Percentiles rank a stretch among this genome's conserved stretches.
Evolutionary conservation across 2,329 filamentous ascomycete genomes (phyloP).

Genomic region (Aureobasidium sp.): DNA sequence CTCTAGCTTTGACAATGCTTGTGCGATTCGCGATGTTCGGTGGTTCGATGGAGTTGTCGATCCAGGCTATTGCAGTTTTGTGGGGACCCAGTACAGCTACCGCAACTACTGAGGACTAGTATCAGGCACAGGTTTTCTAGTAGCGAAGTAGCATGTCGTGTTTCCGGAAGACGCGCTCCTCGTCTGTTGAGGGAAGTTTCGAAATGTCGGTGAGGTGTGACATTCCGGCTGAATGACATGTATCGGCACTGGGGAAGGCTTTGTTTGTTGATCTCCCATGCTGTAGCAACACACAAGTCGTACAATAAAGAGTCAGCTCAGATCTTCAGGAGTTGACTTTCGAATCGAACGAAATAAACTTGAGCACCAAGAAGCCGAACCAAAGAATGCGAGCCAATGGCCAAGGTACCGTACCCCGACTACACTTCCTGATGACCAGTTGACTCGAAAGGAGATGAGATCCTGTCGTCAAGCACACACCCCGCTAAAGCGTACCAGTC

Average conservation of each 20-base stretch:
- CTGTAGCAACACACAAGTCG: neutral
- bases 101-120: neutral
- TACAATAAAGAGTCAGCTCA: neutral
- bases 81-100: neutral
- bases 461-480: neutral
- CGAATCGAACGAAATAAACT: neutral
- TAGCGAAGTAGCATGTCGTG: neutral
- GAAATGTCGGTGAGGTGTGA: slow-evolving; percentile 3
- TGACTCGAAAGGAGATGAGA: slow-evolving; percentile 1
- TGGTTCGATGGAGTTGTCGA: neutral
- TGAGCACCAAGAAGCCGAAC: neutral
- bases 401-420: neutral
- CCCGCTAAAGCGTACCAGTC: neutral
- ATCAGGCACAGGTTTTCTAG: neutral
- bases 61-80: neutral
- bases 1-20: neutral
- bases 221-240: neutral
- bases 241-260: neutral
- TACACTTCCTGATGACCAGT: neutral
- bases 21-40: neutral
- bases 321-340: neutral
- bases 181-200: neutral
- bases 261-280: neutral
- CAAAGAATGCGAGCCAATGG: neutral
- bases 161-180: neutral